Base-by-base conservation (phyloP, 2,329 filamentous ascomycete species). In the Arachnopeziza araneosa region DNA sequence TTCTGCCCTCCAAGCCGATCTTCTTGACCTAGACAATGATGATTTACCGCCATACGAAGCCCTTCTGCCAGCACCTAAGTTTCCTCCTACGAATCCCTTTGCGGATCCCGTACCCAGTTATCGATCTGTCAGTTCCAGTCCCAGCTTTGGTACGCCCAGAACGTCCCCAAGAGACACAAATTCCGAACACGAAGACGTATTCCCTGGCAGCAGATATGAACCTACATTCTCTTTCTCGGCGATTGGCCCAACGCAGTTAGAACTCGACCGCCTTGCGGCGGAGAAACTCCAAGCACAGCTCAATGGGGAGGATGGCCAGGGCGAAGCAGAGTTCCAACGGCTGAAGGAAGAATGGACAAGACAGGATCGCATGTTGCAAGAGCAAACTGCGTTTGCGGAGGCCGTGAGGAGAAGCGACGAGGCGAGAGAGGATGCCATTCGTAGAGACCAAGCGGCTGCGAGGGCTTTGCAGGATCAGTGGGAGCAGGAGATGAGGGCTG, bases 311-410 rank as follows among this genome's bases (percentile, higher is more conserved):
- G 26, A 44, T 12, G 10, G 55, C 54, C 61, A 59, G 5, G 26
- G 50, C 22, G 55, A 61, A 23, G 59, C 60, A 9, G 24, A 61
- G 30, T 14, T 51, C 24, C 54, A 63, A 52, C 52, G 50, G 14
- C 56, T 21, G 19, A 60, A 19, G 51, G 59, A 58, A 36, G 55
- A 56, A 52, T 54, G 32, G 26, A 50, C 52, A 23, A 50, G 36
- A 50, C n/a, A 26, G 32, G 53, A 63, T 36, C 17, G 48, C 22
- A 60, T 24, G 57, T 44, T 19, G 36, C 58, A 44, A 56, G 52
- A 32, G 54, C 23, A 58, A 58, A 54, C 57, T 60, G 50, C 44
- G 53, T 24, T 59, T 54, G n/a, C 50, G 52, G 21, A 55, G 56
- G 32, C 50, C 44, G 52, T 56, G 57, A 53, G 56, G 24, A 54